These are phyloP conservation scores for Claviceps sorghi DNA, from an alignment of 2,329 filamentous ascomycete genomes.

Conservation along the genomic window DNA sequence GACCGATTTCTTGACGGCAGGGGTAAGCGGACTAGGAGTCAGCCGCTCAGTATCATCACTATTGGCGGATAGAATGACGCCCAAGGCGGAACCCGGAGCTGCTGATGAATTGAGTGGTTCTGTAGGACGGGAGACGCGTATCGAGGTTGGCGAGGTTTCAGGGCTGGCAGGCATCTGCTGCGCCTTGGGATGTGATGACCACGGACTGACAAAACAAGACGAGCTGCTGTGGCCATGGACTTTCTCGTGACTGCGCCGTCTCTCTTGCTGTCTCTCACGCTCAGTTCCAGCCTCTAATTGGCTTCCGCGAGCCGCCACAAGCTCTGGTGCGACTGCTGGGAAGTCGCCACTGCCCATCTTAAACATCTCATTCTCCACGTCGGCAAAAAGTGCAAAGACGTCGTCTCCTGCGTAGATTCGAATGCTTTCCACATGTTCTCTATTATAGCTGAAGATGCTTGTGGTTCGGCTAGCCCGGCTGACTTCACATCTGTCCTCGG, in stretches of 20 bases:
- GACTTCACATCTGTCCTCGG: conserved; percentile 11
- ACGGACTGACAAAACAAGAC: conserved; percentile 11
- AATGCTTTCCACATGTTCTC: conserved; percentile 46
- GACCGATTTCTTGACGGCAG: conserved; percentile 1
- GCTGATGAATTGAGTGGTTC: conserved; percentile 11
- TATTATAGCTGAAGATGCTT: conserved; percentile 14
- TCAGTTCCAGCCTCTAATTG: background rate
- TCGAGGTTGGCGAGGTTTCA: background rate
- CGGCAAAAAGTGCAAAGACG: conserved; percentile 50
- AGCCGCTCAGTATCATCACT: background rate
- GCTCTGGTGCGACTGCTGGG: background rate
- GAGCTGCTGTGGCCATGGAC: conserved; percentile 21
- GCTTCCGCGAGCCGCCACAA: no score
- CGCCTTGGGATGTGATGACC: background rate
- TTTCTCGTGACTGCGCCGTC: conserved; percentile 36
- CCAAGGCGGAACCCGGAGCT: background rate
- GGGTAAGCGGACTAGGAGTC: background rate
- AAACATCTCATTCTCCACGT: conserved; percentile 40
- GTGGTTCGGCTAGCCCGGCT: conserved; percentile 15
- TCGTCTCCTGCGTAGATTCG: conserved; percentile 54
- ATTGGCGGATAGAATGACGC: background rate
- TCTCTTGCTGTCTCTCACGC: conserved; percentile 30
- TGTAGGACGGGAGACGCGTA: conserved; percentile 17
- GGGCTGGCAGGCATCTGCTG: conserved; percentile 6
- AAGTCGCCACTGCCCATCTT: conserved; percentile 18